Evolutionary conservation across 352 stramenopile genomes (phyloP), one percentile per base, ranked within the genome.

Genomic region (Globisporangium uncinulatum): DNA sequence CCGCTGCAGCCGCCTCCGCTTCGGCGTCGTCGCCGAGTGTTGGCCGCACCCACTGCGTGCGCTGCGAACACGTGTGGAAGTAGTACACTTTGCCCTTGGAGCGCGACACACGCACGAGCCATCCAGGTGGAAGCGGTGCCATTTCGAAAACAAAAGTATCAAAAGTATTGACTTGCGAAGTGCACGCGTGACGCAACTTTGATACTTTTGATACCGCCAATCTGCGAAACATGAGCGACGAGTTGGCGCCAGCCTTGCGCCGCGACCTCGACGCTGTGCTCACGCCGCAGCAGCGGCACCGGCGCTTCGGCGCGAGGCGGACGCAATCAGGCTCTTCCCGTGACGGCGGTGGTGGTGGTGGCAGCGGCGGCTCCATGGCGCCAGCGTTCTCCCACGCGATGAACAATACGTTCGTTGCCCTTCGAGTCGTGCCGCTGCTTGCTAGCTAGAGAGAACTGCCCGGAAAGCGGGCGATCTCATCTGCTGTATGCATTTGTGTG

Each of bases 1-100:
- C 37, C 59, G 3, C 29, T 21, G 13, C 32, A 14, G 19, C 50
- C 17, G 29, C 65, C 57, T 65, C 54, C 21, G 20, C 34, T 24
- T 39, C 39, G 39, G 41, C 37, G 13, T 31, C 19, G 7, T 47
- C 50, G 2, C 11, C 13, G 31, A 43, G 15, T 8, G 65, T 77
- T 8, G 80, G 78, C 17, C 80, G 70, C 14, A 61, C 71, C 79
- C 82, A 92, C 51, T 83, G 73, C 41, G 77, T 88, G 64, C 66
- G 59, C 19, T 77, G 69, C 21, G 68, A 80, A 45, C 17, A 46
- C 32, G 65, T 59, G 61, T 90, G 70, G 61, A 82, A 74, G 61
- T 92, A 92, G 65, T 82, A 92, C 17, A 89, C 63, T 61, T 74
- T 81, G 59, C 71, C 61, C 54, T 90, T 92, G 42, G 79, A 82